Base-by-base conservation (phyloP, 169 alveolate genomes). In the Cyclospora cayetanensis region DNA sequence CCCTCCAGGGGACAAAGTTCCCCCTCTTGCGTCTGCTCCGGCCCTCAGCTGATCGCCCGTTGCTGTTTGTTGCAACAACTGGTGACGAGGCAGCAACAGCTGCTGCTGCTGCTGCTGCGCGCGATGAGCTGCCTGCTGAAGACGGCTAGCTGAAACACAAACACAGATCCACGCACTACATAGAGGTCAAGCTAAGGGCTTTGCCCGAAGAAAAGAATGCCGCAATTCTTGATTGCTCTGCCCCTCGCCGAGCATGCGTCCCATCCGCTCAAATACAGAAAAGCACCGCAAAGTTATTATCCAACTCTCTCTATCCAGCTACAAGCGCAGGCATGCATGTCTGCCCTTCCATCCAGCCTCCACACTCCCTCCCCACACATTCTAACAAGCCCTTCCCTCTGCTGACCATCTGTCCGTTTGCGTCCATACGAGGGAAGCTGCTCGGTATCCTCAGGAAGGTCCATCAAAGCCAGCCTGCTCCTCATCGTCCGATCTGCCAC, bases 401-500 rank as follows among this genome's bases (percentile, higher is more conserved):
- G n/a, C 72, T 41, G 31, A 72, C 84, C 35, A 22, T 72, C 80
- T 22, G 55, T 35, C 42, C 86, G 85, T 50, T 86, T 86, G 42
- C 79, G 29, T 42, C 53, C 92, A 70, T 86, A 86, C 46, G 70
- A 39, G 20, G 92, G 92, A 2, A 86, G 46, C 63, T 66, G 92
- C n/a, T 72, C 53, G 1, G 86, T 86, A 39, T 86, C 92, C 4
- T 66, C 86, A 1, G 92, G 92, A 0, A 86, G 43, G 53, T 86
- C 92, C 0, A 46, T 76, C 4, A 86, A 39, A 0, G 92, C 92
- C 63, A 94, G 63, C 46, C 93, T 53, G n/a, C 95, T 93, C 22
- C 96, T 83, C 27, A 85, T 70, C 0, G 96, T 94, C 68, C 93
- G 90, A 76, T 93, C 95, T 2, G 96, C 95, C 25, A 94, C 74